phyloP scores from a whole-genome alignment of 2,329 filamentous ascomycete genomes.

The Conoideocrella luteorostrata region DNA sequence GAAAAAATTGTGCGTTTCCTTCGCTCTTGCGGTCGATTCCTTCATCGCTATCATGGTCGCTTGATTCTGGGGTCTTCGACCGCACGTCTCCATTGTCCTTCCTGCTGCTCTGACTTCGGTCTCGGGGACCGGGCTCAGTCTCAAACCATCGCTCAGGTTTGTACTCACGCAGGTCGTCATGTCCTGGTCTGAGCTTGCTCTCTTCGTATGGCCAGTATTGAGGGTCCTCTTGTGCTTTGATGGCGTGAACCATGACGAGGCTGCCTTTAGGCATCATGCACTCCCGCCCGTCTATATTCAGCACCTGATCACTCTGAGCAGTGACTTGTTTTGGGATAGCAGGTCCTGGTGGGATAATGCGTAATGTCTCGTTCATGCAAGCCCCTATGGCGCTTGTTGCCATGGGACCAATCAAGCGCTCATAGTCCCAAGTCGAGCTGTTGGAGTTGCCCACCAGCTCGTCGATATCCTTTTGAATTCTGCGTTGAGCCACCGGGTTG shows the following conservation, averaged over 20 bases:
- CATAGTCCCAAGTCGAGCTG: constrained; percentile 63
- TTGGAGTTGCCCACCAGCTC: constrained; percentile 53
- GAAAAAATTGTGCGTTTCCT: constrained; percentile 56
- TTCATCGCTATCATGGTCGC: constrained; percentile 40
- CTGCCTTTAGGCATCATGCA: constrained; percentile 51
- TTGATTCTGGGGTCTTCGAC: constrained; percentile 19
- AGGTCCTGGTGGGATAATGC: constrained; percentile 64
- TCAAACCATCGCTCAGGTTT: constrained; percentile 67
- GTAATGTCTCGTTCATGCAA: constrained; percentile 70
- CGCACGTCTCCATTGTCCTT: background rate
- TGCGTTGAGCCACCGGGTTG: constrained; percentile 55
- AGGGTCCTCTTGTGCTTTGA: constrained; percentile 60
- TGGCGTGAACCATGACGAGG: constrained; percentile 48
- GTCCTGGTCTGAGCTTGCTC: constrained; percentile 34
- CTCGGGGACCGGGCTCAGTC: constrained; percentile 13
- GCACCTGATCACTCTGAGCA: constrained; percentile 42
- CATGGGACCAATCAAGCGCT: constrained; percentile 57
- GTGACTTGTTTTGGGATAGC: constrained; percentile 63
- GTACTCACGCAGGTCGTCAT: constrained; percentile 60
- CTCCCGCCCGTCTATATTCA: constrained; percentile 53
- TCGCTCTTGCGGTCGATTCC: constrained; percentile 48
- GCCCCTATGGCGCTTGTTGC: constrained; percentile 66
- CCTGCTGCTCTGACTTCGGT: constrained; percentile 12
- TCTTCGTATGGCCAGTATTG: constrained; percentile 59
- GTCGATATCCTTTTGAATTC: constrained; percentile 64